Conservation (phyloP, 768 basidiomycete genomes). For the Hygrocybe coccinea region DNA sequence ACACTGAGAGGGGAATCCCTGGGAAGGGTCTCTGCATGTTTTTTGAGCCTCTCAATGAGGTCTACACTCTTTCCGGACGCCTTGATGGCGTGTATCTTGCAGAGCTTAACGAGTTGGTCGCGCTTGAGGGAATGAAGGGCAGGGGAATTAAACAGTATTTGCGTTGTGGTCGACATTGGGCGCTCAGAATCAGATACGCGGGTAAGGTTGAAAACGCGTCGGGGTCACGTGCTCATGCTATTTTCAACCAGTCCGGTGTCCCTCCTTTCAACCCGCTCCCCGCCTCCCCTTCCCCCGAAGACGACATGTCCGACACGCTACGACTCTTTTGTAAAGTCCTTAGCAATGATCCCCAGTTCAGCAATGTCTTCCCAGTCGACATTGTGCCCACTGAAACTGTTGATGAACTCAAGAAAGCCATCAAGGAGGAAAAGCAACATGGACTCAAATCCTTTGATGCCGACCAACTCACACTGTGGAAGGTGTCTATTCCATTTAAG, state of each 20-base stretch:
- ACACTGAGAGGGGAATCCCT: conserved; percentile 52
- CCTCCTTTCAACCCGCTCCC: no score
- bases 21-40: conserved; percentile 62
- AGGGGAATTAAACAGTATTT: conserved; percentile 81
- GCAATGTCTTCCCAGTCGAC: no score
- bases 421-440: no score
- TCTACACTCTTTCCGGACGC: conserved; percentile 76
- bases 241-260: neutral
- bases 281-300: no score
- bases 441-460: no score
- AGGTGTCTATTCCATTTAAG: no score
- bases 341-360: no score
- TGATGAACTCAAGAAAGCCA: no score
- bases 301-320: no score
- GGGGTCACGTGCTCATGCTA: neutral
- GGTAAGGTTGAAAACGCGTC: neutral
- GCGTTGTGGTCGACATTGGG: conserved; percentile 63
- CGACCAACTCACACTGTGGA: no score
- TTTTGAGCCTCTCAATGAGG: conserved; percentile 61
- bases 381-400: no score
- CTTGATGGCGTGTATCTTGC: conserved; percentile 78
- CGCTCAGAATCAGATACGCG: neutral
- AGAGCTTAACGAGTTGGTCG: conserved; percentile 78
- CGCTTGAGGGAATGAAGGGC: conserved; percentile 80
- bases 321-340: no score